Base-by-base conservation (phyloP, 192 early-diverging fungal species). In the Dimargaris cristalligena region DNA sequence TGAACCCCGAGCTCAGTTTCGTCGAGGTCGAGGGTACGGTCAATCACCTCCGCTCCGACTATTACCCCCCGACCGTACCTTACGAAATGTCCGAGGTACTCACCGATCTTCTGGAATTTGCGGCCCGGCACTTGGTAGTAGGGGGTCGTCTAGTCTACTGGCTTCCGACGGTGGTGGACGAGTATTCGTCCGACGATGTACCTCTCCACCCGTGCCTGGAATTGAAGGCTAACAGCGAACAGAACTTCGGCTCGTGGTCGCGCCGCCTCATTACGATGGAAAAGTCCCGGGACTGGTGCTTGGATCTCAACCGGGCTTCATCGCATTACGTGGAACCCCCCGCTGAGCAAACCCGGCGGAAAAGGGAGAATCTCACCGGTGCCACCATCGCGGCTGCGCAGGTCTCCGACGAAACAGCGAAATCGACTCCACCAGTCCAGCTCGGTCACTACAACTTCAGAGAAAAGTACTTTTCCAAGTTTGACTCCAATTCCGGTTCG, bases 51-150 rank as follows among this genome's bases (percentile, higher is more conserved):
- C 71, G 79, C 9, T 59, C 68, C 29, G 81, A 85, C 54, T 83
- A 86, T 59, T 86, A 90, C 46, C 95, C 95, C 10, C 86, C 87
- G n/a, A 94, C 87, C 2, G 81, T 88, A 23, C 85, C 92, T 0
- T 99, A 99, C 63, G 93, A 96, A 66, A 90, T 99, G 88, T 80
- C 85, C 0, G 83, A 90, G 45, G 86, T 99, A 0, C 67, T 99
- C 2, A 60, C 70, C 4, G 95, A 96, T 67, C 69, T 99, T 38
- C 65, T 92, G 8, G 76, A 75, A 38, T 91, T 99, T 67, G 84
- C 91, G 0, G 90, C 86, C 2, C 71, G 74, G 55, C 74, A 82
- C 63, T 74, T 99, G 30, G 78, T 77, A 2, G 69, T 84, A 1
- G 83, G 86, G 28, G 95, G 89, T 3, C 79, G 95, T 14, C 73